phyloP scores from a whole-genome alignment of 805 yeast genomes.

The Yarrowia sp. region DNA sequence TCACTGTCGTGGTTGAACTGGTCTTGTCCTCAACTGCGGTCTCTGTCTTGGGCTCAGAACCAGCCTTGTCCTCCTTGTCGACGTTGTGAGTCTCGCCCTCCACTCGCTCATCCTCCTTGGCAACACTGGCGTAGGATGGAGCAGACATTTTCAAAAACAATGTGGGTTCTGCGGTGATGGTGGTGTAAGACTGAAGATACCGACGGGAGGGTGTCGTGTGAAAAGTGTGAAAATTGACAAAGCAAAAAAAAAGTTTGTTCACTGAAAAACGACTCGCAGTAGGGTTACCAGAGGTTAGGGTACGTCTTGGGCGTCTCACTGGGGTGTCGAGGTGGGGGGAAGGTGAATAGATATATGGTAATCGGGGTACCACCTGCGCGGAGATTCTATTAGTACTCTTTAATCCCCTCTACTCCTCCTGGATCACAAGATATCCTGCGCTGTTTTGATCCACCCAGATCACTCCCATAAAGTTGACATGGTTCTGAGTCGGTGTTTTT shows the following conservation, averaged over 20 bases:
- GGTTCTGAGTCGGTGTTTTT: not conserved
- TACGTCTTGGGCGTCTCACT: too few relatives aligned
- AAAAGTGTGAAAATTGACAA: constrained; percentile 21
- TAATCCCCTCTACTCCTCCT: not conserved
- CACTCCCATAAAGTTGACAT: not conserved
- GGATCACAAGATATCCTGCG: not conserved
- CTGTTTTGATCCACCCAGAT: not conserved
- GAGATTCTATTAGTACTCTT: not conserved
- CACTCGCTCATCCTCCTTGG: constrained; percentile 33
- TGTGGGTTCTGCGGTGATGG: not conserved
- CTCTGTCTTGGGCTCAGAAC: not conserved
- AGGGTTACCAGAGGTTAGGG: constrained; percentile 14
- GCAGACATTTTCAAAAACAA: constrained; percentile 28
- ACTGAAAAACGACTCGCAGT: constrained; percentile 22
- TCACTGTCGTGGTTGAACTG: not conserved
- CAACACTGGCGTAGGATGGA: constrained; percentile 34
- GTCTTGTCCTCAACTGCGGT: not conserved
- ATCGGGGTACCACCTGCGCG: too few relatives aligned
- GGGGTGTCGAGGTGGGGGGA: too few relatives aligned
- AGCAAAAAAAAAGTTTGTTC: constrained; percentile 10
- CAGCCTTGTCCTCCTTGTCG: not conserved
- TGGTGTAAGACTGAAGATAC: not conserved
- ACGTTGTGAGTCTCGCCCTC: not conserved
- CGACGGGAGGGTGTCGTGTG: not conserved
- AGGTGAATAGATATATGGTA: too few relatives aligned